Evolutionary conservation across 257 asterid species (phyloP).

Genomic region (Echium plantagineum): DNA sequence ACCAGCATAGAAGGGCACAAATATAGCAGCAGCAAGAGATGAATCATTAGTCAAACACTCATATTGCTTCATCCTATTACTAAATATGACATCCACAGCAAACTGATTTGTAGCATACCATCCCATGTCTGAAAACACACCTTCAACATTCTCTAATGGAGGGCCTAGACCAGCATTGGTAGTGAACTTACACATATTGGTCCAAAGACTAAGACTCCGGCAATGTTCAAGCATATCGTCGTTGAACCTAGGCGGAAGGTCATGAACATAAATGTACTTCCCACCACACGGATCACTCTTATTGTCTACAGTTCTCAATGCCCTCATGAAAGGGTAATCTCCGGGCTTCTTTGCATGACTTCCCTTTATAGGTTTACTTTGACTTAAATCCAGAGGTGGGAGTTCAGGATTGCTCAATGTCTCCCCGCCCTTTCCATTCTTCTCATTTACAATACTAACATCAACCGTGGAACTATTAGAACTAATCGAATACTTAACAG

Average conservation of each 20-base stretch:
- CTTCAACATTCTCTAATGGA: slow-evolving; percentile 1
- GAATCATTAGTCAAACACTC: slow-evolving; percentile 10
- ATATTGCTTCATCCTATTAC: slow-evolving; percentile 8
- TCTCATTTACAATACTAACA: neutral
- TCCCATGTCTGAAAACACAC: slow-evolving; percentile 4
- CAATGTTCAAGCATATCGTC: slow-evolving; percentile 5
- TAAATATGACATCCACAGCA: slow-evolving; percentile 5
- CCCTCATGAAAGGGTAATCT: slow-evolving; percentile 7
- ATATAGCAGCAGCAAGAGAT: slow-evolving; percentile 9
- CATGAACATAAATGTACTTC: slow-evolving; percentile 7
- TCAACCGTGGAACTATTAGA: slow-evolving; percentile 9
- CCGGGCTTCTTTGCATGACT: slow-evolving; percentile 3
- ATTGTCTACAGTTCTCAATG: slow-evolving; percentile 4
- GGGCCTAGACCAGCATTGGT: slow-evolving; percentile 5
- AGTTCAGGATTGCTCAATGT: neutral
- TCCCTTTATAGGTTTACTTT: neutral
- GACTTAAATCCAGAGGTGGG: neutral
- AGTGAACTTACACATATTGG: slow-evolving; percentile 6
- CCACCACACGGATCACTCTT: slow-evolving; percentile 10
- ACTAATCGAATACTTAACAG: slow-evolving; percentile 5
- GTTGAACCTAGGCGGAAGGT: slow-evolving; percentile 4
- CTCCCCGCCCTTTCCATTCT: neutral
- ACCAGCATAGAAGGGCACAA: slow-evolving; percentile 10
- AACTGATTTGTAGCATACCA: slow-evolving; percentile 8
- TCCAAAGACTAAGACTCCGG: neutral